Base-by-base conservation (phyloP, 495 filamentous ascomycete species). In the Aspergillus nidulans region DNA sequence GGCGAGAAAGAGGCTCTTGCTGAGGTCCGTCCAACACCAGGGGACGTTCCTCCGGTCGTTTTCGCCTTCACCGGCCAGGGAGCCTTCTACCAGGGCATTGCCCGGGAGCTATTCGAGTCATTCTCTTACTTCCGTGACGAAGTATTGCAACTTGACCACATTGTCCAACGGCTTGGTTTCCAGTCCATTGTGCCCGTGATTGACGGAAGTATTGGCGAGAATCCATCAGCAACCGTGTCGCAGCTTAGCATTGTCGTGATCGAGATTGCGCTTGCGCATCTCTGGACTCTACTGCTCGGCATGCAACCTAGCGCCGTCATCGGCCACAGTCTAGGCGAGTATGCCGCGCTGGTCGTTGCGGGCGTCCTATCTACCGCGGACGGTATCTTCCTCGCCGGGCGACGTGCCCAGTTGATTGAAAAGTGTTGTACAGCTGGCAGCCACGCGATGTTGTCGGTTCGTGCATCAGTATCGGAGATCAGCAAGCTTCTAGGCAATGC, bases 311-410 rank as follows among this genome's bases (percentile, higher is more conserved):
- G 77, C 51, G 85, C 83, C 34, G 89, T 95, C 1, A 75, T 96
- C 32, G 91, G 91, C 23, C 92, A 96, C 72, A 95, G 90, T 66
- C 60, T 85, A 13, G 91, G 91, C 51, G 92, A 96, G 69, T 96
- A 92, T 70, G 90, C 91, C 42, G 91, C 91, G n/a, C 76, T 96
- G 3, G 80, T 92, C 59, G 82, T 86, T 44, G 84, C 90, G 15
- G 92, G 90, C 48, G 85, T 95, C 16, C 69, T 96, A 15, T 89
- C 87, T 10, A 85, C 82, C 26, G 84, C 81, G 59, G 92, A 95
- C 64, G 85, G 88, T 23, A 84, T 96, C 60, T 90, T 86, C 62
- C 77, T 96, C 6, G 86, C 90, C 45, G 91, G 91, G 16, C 77
- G 81, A 34, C 83, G 91, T 45, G 91, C 91, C 25, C 77, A 84